Base-by-base conservation (phyloP, 257 asterid genomes). In the Lithospermum erythrorhizon region DNA sequence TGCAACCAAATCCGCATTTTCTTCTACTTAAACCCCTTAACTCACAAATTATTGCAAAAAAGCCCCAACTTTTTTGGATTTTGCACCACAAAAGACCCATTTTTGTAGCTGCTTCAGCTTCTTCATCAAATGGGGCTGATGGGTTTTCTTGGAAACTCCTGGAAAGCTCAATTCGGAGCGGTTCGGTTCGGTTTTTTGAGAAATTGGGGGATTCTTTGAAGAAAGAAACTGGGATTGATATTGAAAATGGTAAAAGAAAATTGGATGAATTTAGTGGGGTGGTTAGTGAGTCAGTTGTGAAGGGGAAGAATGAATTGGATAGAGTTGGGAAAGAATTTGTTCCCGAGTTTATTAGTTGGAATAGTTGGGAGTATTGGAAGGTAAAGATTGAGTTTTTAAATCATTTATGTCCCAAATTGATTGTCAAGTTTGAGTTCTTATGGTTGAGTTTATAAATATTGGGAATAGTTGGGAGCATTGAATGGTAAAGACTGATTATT, bases 291-390 rank as follows among this genome's bases (percentile, higher is more conserved):
- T 78, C 83, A 9, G 71, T 73, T 27, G 54, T 64, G 57, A 64
- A 62, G 53, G 76, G 75, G 27, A 82, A 59, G 73, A 62, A 65
- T 29, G 65, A 65, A 74, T 48, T 83, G 9, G 82, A 80, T 57
- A 80, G 68, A 30, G 58, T 82, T 25, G 79, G 73, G 64, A 75
- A 79, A 52, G 90, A 82, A 66, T 61, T 78, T 72, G 45, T 83
- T 75, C 90, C 95, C 51, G 72, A 73, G 23, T 86, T 93, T 76
- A 58, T 83, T 41, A 65, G 66, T 69, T 93, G 98, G 98, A 89
- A 89, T 76, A 81, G 72, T 54, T 81, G 79, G 89, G 97, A 84
- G 47, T 75, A 67, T n/a, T 93, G 98, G 98, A 93, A 89, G 98
- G 98, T 89, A 65, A 66, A 52, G 7, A 48, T 47, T 57, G 45